Evolutionary conservation across 768 basidiomycete species (phyloP), one percentile per base, ranked within the genome.

Genomic region (Cyclocybe cylindracea): DNA sequence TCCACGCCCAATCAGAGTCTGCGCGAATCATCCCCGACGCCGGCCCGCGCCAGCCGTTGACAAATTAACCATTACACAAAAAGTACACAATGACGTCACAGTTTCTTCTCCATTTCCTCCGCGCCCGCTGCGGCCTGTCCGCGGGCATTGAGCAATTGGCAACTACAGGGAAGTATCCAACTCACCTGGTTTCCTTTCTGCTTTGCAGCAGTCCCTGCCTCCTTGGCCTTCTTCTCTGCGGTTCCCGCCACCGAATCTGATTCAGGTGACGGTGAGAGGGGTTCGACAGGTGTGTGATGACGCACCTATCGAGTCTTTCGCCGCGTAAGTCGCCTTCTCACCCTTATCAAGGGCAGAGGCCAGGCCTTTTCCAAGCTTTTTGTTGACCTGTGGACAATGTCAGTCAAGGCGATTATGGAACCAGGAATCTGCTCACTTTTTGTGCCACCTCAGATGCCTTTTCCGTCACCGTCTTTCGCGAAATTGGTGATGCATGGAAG

Each of bases 321-420:
- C 70, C 8, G 66, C 55, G 46, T 71, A 46, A 0, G 77, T 68
- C 41, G 69, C 71, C 47, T 76, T 60, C 58, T 80, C 74, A 0
- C 79, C 78, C 10, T 63, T 72, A 18, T 78, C 78, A 43, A 82
- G 73, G 1, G 77, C 78, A 29, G 69, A 71, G 10, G 78, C 78
- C 10, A 80, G 60, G 2, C 71, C 70, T 53, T 77, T 66, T 5
- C 78, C 77, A 8, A 79, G 61, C 13, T 70, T 74, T 56, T 71
- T 73, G 51, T 76, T 79, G 0, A 78, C 70, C 78, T 79, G 41
- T n/a, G 40, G 5, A 5, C 41, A 11, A 8, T 24, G 10, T 34
- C 11, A 54, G 34, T 36, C 5, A 24, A 13, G 11, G n/a, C n/a
- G 10, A 29, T 42, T 8, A 11, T 16, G 13, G 4, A 43, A 16